These are phyloP conservation scores for Pugionium dolabratum DNA, from an alignment of 345 rosid species.

Conservation along the genomic window DNA sequence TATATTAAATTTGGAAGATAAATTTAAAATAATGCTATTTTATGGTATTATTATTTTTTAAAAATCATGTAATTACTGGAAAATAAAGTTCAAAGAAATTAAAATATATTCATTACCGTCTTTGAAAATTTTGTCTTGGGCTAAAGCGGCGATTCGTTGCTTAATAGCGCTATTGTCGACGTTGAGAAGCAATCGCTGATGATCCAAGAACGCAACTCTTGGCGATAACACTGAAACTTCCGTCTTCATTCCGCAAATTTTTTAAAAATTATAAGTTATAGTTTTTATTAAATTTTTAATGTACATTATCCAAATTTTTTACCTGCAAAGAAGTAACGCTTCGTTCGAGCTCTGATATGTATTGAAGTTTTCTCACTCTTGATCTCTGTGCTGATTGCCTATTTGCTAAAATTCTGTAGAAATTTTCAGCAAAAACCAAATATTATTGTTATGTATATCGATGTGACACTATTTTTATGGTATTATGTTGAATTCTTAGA, in stretches of 20 bases:
- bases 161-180: slow-evolving; percentile 87
- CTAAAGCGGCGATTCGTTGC: slow-evolving; percentile 91
- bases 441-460: slow-evolving; percentile 47
- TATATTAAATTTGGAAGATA: too few relatives aligned
- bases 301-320: background rate
- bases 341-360: slow-evolving; percentile 93
- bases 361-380: slow-evolving; percentile 86
- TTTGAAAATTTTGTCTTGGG: slow-evolving; percentile 93
- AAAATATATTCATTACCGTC: slow-evolving; percentile 55
- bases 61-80: background rate
- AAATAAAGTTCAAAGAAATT: background rate
- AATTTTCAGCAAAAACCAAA: background rate
- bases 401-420: slow-evolving; percentile 62
- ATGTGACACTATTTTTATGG: slow-evolving; percentile 57
- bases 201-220: slow-evolving; percentile 84
- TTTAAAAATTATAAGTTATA: slow-evolving; percentile 26
- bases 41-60: background rate
- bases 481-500: slow-evolving; percentile 51
- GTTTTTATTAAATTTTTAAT: slow-evolving; percentile 27
- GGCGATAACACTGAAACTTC: slow-evolving; percentile 92
- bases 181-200: slow-evolving; percentile 81
- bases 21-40: too few relatives aligned
- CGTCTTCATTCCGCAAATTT: slow-evolving; percentile 45
- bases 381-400: slow-evolving; percentile 96
- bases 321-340: slow-evolving; percentile 87